These are phyloP conservation scores for Solanum hybrid DNA, from an alignment of 305 asterid genomes.

Conservation along the genomic window DNA sequence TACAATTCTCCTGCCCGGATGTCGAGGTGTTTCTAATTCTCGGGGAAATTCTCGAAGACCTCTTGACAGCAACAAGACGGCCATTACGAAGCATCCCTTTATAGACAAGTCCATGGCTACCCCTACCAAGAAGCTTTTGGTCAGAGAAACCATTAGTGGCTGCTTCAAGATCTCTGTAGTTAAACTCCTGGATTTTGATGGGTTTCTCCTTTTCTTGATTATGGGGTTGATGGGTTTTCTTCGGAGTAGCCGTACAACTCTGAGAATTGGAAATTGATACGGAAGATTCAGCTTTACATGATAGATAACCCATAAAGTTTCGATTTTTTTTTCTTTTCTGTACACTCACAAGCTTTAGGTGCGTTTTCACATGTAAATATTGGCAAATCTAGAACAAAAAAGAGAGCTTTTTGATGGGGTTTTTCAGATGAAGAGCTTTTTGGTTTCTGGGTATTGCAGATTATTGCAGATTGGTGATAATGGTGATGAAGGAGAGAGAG, in stretches of 20 bases:
- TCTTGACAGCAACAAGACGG: constrained; percentile 63
- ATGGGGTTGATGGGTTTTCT: constrained; percentile 16
- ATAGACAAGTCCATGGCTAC: constrained; percentile 82
- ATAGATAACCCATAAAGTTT: constrained; percentile 55
- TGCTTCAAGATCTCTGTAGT: constrained; percentile 61
- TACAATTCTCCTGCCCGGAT: constrained; percentile 30
- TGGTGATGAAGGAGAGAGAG: neutral
- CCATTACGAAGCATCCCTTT: constrained; percentile 67
- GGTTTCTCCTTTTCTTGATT: constrained; percentile 24
- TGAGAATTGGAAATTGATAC: constrained; percentile 37
- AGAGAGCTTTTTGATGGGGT: neutral
- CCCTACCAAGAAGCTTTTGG: constrained; percentile 57
- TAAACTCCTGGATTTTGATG: constrained; percentile 58
- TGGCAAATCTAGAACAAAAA: neutral
- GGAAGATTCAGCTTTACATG: constrained; percentile 73
- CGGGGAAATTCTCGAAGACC: constrained; percentile 37
- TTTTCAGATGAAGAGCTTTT: neutral
- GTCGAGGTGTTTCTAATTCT: constrained; percentile 5
- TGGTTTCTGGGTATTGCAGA: neutral
- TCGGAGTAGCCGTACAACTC: constrained; percentile 13
- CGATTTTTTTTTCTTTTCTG: neutral
- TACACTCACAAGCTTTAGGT: neutral
- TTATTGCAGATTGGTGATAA: neutral
- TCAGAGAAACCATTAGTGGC: constrained; percentile 73
- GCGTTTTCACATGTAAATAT: neutral